phyloP scores from a whole-genome alignment of 1,139 yeast species.

The Blastobotrys proliferans region DNA sequence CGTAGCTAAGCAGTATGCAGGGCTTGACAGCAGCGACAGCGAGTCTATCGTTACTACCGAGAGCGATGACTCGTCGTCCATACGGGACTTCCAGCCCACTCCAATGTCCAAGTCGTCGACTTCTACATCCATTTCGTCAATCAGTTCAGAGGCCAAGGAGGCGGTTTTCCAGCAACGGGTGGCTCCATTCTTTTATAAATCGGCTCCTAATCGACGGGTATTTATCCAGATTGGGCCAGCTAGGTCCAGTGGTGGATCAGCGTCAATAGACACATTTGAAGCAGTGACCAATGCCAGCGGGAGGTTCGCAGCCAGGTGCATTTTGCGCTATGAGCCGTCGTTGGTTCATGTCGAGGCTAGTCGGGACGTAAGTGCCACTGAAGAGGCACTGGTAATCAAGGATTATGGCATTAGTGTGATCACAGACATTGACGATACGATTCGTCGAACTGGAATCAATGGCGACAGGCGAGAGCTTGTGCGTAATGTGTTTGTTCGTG shows the following conservation, averaged over 20 bases:
- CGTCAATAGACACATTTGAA: conserved; percentile 11
- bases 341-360: conserved; percentile 25
- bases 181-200: conserved; percentile 27
- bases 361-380: conserved; percentile 17
- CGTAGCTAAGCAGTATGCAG: conserved; percentile 66
- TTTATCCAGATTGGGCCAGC: conserved; percentile 19
- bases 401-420: conserved; percentile 65
- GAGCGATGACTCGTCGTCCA: too few species aligned
- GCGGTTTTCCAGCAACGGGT: conserved; percentile 22
- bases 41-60: not conserved
- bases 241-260: conserved; percentile 4
- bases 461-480: conserved; percentile 82
- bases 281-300: conserved; percentile 33
- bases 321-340: conserved; percentile 25
- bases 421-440: conserved; percentile 93
- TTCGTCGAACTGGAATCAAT: conserved; percentile 82
- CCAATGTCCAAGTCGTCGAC: not conserved
- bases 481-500: conserved; percentile 67
- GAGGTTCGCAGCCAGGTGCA: conserved; percentile 37
- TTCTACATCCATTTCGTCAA: not conserved
- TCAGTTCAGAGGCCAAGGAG: conserved; percentile 10
- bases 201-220: conserved; percentile 25
- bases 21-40: conserved; percentile 25
- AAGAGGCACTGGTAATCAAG: conserved; percentile 22
- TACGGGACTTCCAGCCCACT: too few species aligned